Evolutionary conservation across 2,329 filamentous ascomycete species (phyloP).

Genomic region (Epichloe amarillans): DNA sequence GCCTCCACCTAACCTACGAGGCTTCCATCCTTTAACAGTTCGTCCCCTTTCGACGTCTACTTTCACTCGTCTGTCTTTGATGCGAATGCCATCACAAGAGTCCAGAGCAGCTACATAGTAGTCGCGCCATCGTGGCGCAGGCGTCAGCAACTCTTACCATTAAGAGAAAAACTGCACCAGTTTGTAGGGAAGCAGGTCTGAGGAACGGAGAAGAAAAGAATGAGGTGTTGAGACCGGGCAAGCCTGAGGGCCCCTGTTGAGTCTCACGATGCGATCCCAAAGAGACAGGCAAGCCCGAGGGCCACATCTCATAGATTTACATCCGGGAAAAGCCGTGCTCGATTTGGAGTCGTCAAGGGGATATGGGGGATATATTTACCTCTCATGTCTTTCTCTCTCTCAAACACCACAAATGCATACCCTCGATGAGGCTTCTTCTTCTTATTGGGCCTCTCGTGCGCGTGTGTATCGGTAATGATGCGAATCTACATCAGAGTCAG

Average conservation of each 20-base stretch:
- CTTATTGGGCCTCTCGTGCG: slow-evolving; percentile 56
- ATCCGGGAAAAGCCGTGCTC: slow-evolving; percentile 7
- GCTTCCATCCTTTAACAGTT: slow-evolving; percentile 88
- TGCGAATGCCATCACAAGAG: slow-evolving; percentile 70
- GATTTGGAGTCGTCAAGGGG: slow-evolving; percentile 3
- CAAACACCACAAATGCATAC: slow-evolving; percentile 94
- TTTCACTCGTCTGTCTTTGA: slow-evolving; percentile 82
- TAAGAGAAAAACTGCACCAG: slow-evolving; percentile 4
- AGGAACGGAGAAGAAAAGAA: slow-evolving; percentile 6
- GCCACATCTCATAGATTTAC: slow-evolving; percentile 22
- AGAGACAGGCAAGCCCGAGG: slow-evolving; percentile 29
- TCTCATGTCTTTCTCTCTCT: slow-evolving; percentile 98
- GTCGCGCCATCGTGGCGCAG: slow-evolving; percentile 40
- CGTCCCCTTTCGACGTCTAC: slow-evolving; percentile 94
- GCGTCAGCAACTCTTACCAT: slow-evolving; percentile 59
- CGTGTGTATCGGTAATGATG: slow-evolving; percentile 66
- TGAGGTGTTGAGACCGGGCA: slow-evolving; percentile 32
- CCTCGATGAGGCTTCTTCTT: slow-evolving; percentile 73
- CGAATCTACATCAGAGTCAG: slow-evolving; percentile 50
- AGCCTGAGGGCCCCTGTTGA: slow-evolving; percentile 39
- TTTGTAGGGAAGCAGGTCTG: slow-evolving; percentile 1
- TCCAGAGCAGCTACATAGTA: slow-evolving; percentile 74
- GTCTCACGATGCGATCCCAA: slow-evolving; percentile 31
- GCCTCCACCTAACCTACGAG: slow-evolving; percentile 80
- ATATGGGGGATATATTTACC: slow-evolving; percentile 48